Percentiles rank a stretch among this genome's conserved stretches.
These are phyloP conservation scores for Eragrostis nindensis DNA, from an alignment of 176 grass and related monocot species.

Conservation along the genomic window DNA sequence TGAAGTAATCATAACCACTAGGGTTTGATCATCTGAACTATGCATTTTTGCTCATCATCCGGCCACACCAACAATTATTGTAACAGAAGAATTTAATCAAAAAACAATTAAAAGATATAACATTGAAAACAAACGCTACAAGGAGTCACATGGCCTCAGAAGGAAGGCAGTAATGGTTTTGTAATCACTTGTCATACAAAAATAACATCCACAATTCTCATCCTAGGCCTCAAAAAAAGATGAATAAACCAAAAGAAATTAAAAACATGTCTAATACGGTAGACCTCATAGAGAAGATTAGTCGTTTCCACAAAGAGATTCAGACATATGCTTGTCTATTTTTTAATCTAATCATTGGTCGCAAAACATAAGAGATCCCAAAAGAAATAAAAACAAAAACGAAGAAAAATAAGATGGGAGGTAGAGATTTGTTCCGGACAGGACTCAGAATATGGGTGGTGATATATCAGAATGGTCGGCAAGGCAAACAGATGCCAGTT, in stretches of 20 bases:
- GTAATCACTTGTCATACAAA: slow-evolving; percentile 66
- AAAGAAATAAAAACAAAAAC: not conserved
- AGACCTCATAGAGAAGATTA: slow-evolving; percentile 98
- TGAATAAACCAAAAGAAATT: fast-evolving
- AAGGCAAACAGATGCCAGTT: slow-evolving; percentile 84
- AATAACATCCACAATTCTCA: slow-evolving; percentile 47
- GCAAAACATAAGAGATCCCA: not conserved
- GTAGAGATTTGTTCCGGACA: not conserved
- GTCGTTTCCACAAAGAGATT: slow-evolving; percentile 73
- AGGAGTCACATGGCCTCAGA: too few relatives aligned
- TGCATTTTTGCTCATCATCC: slow-evolving; percentile 84
- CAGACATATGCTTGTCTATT: slow-evolving; percentile 96
- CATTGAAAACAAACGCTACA: too few relatives aligned
- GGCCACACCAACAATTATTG: too few relatives aligned
- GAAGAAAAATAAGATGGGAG: too few relatives aligned
- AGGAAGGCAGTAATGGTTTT: slow-evolving; percentile 91
- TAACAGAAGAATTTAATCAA: too few relatives aligned
- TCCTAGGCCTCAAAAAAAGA: slow-evolving; percentile 29
- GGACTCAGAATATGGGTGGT: slow-evolving; percentile 99
- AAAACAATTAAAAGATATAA: too few relatives aligned
- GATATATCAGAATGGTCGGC: slow-evolving; percentile 99
- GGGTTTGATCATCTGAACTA: slow-evolving; percentile 94
- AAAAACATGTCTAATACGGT: fast-evolving
- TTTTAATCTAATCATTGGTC: slow-evolving; percentile 64
- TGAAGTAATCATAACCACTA: slow-evolving; percentile 69